Conservation (phyloP, 192 early-diverging fungal species). For the Backusella sp. region DNA sequence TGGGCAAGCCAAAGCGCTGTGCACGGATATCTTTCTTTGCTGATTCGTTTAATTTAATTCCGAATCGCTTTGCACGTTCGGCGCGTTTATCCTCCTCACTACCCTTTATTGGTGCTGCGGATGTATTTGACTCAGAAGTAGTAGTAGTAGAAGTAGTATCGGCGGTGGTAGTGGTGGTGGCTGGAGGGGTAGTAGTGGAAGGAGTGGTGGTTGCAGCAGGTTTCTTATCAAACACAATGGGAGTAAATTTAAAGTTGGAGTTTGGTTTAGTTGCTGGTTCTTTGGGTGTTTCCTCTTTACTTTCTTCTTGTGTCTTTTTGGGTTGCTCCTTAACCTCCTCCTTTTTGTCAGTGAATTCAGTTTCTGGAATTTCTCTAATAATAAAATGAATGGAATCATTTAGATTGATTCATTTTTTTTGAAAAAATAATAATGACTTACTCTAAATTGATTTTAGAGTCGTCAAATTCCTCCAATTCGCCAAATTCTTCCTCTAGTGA, state of each 20-base stretch:
- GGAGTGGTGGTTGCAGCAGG: slow-evolving; percentile 11
- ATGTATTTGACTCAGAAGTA: not conserved
- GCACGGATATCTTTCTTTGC: slow-evolving; percentile 52
- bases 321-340: not conserved
- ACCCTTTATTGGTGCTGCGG: slow-evolving; percentile 11
- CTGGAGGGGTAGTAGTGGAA: not conserved
- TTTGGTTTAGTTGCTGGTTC: slow-evolving; percentile 25
- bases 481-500: slow-evolving; percentile 31
- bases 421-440: slow-evolving; percentile 10
- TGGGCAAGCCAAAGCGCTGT: slow-evolving; percentile 49
- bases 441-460: slow-evolving; percentile 33
- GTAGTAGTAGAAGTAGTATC: not conserved
- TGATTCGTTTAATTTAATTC: slow-evolving; percentile 44
- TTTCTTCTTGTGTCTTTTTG: not conserved
- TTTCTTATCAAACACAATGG: slow-evolving; percentile 34
- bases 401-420: not conserved
- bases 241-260: slow-evolving; percentile 41
- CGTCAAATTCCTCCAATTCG: slow-evolving; percentile 37
- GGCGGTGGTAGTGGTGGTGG: not conserved
- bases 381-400: not conserved
- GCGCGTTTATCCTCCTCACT: slow-evolving; percentile 23
- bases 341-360: slow-evolving; percentile 5
- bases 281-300: not conserved
- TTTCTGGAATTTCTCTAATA: slow-evolving; percentile 5
- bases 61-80: slow-evolving; percentile 45